Base-by-base conservation (phyloP, 2,329 filamentous ascomycete genomes). In the Aspergillus novoparasiticus region DNA sequence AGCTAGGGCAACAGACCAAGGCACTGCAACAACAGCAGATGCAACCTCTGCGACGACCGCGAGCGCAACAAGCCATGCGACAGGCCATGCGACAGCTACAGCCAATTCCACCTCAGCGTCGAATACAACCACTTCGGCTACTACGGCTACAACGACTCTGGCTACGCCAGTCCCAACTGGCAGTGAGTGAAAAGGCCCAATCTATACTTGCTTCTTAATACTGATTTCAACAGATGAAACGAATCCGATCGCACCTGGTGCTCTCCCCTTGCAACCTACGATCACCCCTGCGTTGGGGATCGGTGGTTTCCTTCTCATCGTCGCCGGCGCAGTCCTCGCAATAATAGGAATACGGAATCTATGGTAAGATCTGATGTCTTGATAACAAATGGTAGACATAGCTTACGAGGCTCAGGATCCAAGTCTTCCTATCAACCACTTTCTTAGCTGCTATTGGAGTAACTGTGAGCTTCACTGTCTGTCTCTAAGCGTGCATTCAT, bases 271-370 rank as follows among this genome's bases (percentile, higher is more conserved):
- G 39, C 72, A 86, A 28, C 93, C 94, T 0, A 79, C 77, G 60
- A 84, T 98, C 55, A 97, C 93, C 2, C 93, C 94, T 3, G 93
- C 89, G 46, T 89, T 92, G 78, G 92, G 88, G 3, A 86, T 97
- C 56, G 89, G 89, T 39, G 94, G 94, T 28, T 86, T 89, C 23
- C 82, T 97, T 57, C 82, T 98, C 64, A 83, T 98, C 50, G 74
- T 88, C 4, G 86, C 89, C 10, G 94, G 94, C n/a, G 72, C 85
- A 10, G 81, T 86, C 8, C 90, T 95, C 73, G 85, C 87, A 9
- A 78, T 97, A 23, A 85, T 96, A 68, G 94, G 94, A 1, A 92
- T 96, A 72, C 94, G 92, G 78, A 92, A 92, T 72, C 85, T 86
- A 76, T 89, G 86, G 86, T 84, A 74, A 66, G 59, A 43, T 12